Conservation (phyloP, 768 basidiomycete species). For the Tulasnella sp. region DNA sequence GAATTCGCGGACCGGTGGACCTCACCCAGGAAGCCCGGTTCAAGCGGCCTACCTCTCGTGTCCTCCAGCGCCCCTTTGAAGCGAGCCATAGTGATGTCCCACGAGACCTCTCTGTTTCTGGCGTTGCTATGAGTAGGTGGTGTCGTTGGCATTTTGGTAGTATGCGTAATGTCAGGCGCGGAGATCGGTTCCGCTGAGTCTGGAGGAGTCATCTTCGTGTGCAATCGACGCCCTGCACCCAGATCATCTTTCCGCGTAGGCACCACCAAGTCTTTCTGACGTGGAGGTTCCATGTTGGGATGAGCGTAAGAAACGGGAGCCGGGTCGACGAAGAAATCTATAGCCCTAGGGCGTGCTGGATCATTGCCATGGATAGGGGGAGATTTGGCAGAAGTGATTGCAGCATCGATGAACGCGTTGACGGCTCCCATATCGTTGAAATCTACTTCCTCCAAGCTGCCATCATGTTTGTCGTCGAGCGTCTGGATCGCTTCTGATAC, state of each 20-base stretch:
- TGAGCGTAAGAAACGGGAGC: too few relatives aligned
- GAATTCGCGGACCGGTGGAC: constrained; percentile 25
- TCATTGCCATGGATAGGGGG: too few relatives aligned
- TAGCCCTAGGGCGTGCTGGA: too few relatives aligned
- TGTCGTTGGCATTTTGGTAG: background rate
- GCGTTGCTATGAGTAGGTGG: background rate
- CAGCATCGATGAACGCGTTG: background rate
- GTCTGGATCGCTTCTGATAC: background rate
- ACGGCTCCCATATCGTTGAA: background rate
- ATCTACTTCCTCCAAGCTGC: background rate
- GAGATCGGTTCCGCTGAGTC: too few relatives aligned
- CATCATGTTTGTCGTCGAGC: background rate
- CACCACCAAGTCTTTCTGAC: too few relatives aligned
- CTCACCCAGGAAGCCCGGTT: background rate
- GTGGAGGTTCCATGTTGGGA: too few relatives aligned
- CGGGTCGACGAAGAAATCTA: too few relatives aligned
- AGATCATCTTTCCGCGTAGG: too few relatives aligned
- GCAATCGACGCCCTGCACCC: too few relatives aligned
- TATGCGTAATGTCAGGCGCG: too few relatives aligned
- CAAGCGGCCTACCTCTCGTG: constrained; percentile 2
- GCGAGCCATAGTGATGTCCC: constrained; percentile 50
- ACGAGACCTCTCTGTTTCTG: background rate
- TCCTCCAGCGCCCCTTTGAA: constrained; percentile 59
- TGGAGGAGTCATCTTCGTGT: too few relatives aligned
- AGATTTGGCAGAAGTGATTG: too few relatives aligned